These are phyloP conservation scores for Begonia loranthoides DNA, from an alignment of 306 rosid species.

Conservation along the genomic window DNA sequence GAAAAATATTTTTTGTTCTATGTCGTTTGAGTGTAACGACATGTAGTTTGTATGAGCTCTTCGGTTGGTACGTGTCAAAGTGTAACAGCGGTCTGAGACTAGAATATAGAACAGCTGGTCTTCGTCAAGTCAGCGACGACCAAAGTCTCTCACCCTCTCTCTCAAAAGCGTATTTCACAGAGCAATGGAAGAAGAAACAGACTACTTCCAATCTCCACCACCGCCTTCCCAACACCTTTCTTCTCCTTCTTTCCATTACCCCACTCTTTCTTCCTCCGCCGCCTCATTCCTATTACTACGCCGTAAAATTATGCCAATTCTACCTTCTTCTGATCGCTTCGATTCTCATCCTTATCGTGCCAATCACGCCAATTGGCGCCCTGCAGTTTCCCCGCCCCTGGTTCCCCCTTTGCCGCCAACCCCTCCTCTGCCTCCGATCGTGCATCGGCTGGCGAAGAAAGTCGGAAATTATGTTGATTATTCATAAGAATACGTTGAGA, in stretches of 20 bases:
- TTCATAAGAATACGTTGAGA: slow-evolving; percentile 56
- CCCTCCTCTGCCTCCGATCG: slow-evolving; percentile 38
- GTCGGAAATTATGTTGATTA: slow-evolving; percentile 65
- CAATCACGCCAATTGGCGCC: slow-evolving; percentile 41
- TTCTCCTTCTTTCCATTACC: slow-evolving; percentile 23
- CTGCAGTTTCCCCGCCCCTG: slow-evolving; percentile 18
- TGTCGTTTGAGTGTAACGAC: too few species aligned
- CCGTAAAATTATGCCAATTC: slow-evolving; percentile 29
- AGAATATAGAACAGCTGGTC: too few species aligned
- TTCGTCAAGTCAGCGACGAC: too few species aligned
- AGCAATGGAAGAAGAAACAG: slow-evolving; percentile 42
- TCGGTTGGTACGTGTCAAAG: too few species aligned
- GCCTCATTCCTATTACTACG: slow-evolving; percentile 30
- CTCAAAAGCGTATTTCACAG: slow-evolving; percentile 66
- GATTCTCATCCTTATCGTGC: slow-evolving; percentile 30
- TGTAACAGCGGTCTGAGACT: not conserved
- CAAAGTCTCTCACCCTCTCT: slow-evolving; percentile 1
- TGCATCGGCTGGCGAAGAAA: slow-evolving; percentile 73
- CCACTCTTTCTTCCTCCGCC: slow-evolving; percentile 30
- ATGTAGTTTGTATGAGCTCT: too few species aligned
- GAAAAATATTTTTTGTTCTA: too few species aligned
- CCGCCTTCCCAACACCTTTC: slow-evolving; percentile 18
- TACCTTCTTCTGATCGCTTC: slow-evolving; percentile 16
- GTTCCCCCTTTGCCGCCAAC: slow-evolving; percentile 26
- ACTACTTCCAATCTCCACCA: slow-evolving; percentile 25